phyloP scores from a whole-genome alignment of 2,329 filamentous ascomycete genomes.

The Talaromyces sp. region DNA sequence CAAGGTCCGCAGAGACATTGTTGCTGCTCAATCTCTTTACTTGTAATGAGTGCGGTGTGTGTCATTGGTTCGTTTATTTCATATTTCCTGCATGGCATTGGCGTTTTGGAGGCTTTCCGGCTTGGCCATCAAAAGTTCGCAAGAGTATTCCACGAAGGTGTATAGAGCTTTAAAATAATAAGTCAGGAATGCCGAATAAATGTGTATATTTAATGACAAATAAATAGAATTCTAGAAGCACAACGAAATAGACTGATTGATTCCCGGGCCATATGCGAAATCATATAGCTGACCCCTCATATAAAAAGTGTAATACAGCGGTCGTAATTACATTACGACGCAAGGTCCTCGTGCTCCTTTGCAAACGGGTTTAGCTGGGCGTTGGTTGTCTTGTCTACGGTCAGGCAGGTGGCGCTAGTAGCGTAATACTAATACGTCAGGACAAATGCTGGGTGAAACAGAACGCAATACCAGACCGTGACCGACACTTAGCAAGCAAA shows the following conservation, averaged over 20 bases:
- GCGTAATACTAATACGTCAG: background rate
- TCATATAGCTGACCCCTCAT: background rate
- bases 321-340: background rate
- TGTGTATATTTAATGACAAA: background rate
- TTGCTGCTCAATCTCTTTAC: conserved; percentile 90
- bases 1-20: conserved; percentile 88
- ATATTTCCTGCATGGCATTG: conserved; percentile 7
- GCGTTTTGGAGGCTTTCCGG: background rate
- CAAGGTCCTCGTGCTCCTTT: conserved; percentile 4
- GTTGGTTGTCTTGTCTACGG: conserved; percentile 3
- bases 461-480: background rate
- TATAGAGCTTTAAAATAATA: background rate
- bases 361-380: background rate
- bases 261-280: background rate
- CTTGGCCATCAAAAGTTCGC: background rate
- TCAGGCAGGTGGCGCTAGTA: background rate
- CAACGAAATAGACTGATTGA: background rate
- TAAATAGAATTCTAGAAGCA: background rate
- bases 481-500: background rate
- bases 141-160: background rate
- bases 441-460: background rate
- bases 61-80: conserved; percentile 15
- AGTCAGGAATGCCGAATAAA: background rate
- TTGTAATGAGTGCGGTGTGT: conserved; percentile 51
- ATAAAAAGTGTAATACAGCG: background rate